Conservation (phyloP, 2,329 filamentous ascomycete species). For the Paradendryphiella salina region DNA sequence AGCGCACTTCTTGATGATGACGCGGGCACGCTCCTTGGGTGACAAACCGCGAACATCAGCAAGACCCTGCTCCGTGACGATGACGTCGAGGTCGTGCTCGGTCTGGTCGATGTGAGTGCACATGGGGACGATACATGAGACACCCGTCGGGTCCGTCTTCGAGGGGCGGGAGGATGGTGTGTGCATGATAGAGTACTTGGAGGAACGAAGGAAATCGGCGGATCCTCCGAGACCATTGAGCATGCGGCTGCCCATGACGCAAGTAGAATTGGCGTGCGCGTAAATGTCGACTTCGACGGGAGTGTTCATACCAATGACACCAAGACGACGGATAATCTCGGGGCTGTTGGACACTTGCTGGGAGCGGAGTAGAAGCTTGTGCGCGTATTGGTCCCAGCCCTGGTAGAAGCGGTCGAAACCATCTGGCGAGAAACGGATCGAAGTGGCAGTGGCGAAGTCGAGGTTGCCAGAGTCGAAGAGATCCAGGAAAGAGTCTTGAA, state of each 20-base stretch:
- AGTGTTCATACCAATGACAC: constrained; percentile 93
- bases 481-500: constrained; percentile 91
- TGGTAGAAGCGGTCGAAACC: constrained; percentile 91
- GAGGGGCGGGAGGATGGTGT: constrained; percentile 78
- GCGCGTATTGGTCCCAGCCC: constrained; percentile 76
- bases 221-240: constrained; percentile 82
- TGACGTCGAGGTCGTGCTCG: constrained; percentile 87
- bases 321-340: constrained; percentile 84
- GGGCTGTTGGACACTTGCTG: constrained; percentile 88
- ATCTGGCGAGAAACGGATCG: constrained; percentile 86
- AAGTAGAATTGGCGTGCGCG: constrained; percentile 88
- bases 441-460: constrained; percentile 88
- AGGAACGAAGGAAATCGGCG: constrained; percentile 76
- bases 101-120: constrained; percentile 91
- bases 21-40: constrained; percentile 76
- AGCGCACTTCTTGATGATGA: constrained; percentile 85
- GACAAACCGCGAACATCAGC: constrained; percentile 82
- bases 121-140: constrained; percentile 91
- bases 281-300: constrained; percentile 94
- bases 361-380: constrained; percentile 82
- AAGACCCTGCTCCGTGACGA: constrained; percentile 77
- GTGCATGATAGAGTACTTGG: constrained; percentile 93
- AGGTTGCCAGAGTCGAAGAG: constrained; percentile 86
- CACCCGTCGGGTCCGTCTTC: constrained; percentile 80
- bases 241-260: constrained; percentile 86